Evolutionary conservation across 495 filamentous ascomycete genomes (phyloP), one percentile per base, ranked within the genome.

Genomic region (Durotheca rogersii): DNA sequence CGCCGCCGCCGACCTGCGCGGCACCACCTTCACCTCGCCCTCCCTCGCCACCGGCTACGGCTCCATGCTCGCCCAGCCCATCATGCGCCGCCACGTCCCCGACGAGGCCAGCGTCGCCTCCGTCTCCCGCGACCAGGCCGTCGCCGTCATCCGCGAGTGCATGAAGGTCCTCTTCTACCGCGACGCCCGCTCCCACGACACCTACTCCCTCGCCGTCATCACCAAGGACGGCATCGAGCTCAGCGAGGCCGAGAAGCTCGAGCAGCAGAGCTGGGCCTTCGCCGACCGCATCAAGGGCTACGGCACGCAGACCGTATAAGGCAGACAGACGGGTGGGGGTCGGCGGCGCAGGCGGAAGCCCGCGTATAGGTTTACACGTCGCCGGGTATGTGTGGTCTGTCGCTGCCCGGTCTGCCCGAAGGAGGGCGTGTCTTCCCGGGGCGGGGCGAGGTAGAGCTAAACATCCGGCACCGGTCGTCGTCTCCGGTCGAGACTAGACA

Each of bases 91-190:
- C 50, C 69, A 85, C 45, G 88, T 87, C 33, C 87, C 86, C 12
- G 89, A 95, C 62, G 93, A 96, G 69, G 84, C 67, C 40, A 75
- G 85, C 23, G 83, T 87, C 17, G 78, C 79, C 50, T 68, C 76
- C 35, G 72, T 96, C 46, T 86, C 74, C 34, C 80, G 81, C 60
- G 92, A 97, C 61, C 65, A 86, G 68, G 93, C 93, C 32, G 76
- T 96, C 38, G 75, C 81, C 18, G 79, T 88, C 10, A 72, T 97
- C 47, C 85, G 85, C 73, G 87, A 95, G 70, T 94, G 89, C 67
- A 89, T 98, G 87, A 97, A 97, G 79, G 91, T 97, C 47, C 78
- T 98, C 46, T 98, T 90, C 76, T 98, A 98, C 75, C 80, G 93
- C 53, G 93, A 98, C 75, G 93, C 93, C 6, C 83, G 93, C 62